Evolutionary conservation across 1,139 yeast species (phyloP), one percentile per base, ranked within the genome.

Genomic region (Fermentozyma sake): DNA sequence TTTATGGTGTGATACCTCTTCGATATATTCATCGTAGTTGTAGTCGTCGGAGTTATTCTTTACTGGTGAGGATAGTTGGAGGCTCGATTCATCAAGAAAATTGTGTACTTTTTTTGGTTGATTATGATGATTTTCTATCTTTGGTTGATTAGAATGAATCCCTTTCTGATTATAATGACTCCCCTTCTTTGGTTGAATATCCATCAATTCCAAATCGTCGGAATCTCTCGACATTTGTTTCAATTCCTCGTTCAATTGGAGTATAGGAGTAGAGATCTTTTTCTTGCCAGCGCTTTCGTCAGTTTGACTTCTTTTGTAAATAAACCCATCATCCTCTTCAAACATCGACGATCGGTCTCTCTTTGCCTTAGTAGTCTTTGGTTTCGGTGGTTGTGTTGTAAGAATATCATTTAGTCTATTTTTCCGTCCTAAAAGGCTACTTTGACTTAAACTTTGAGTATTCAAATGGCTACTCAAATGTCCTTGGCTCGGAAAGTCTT

Each of bases 281-380:
- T 43, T 32, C 20, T 40, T 17, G 19, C 38, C 31, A 14, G 30
- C 40, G n/a, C n/a, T n/a, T 7, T 20, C 25, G 4, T n/a, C 22
- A 16, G 35, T 50, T 29, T 45, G 52, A 26, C 55, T 50, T 32
- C 72, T 38, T 30, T 63, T 64, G 41, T 64, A 67, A 12, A 60
- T 48, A 42, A 67, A 66, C 13, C 71, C 73, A 25, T 63, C 72
- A 34, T 67, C 73, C 29, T 66, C 72, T 35, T 66, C 71, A 31
- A 60, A 57, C n/a, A n/a, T n/a, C n/a, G n/a, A n/a, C n/a, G n/a
- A n/a, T n/a, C n/a, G n/a, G n/a, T n/a, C n/a, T n/a, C n/a, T n/a
- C n/a, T n/a, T n/a, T 18, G 29, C 21, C 15, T 18, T 20, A 19
- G 19, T 22, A 4, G 24, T 16, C 8, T 19, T 12, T 4, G 19